Conservation (phyloP, 1,139 yeast species). For the Scheffersomyces illinoinensis region DNA sequence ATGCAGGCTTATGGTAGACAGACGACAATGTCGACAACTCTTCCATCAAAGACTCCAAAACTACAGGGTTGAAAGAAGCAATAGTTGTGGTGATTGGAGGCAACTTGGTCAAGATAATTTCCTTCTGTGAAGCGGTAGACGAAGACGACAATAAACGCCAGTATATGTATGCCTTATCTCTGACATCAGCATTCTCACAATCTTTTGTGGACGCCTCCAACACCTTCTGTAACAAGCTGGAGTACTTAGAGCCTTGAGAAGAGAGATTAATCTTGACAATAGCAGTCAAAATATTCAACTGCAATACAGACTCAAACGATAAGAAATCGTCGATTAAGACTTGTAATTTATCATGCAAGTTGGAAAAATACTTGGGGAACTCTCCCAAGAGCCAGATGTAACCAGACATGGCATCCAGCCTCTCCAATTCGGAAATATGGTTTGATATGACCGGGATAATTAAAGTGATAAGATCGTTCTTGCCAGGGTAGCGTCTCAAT, state of each 20-base stretch:
- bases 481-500: constrained; percentile 73
- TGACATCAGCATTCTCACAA: constrained; percentile 86
- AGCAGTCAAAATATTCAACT: constrained; percentile 73
- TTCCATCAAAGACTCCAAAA: constrained; percentile 65
- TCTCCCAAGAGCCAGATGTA: constrained; percentile 90
- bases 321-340: constrained; percentile 61
- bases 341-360: constrained; percentile 42
- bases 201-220: constrained; percentile 78
- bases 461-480: constrained; percentile 57
- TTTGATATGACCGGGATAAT: constrained; percentile 71
- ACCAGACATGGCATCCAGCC: constrained; percentile 68
- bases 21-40: constrained; percentile 87
- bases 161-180: constrained; percentile 92
- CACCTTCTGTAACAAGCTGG: constrained; percentile 63
- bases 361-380: constrained; percentile 73
- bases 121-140: constrained; percentile 42
- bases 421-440: constrained; percentile 58
- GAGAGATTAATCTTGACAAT: constrained; percentile 72
- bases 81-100: constrained; percentile 77
- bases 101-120: constrained; percentile 58
- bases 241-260: constrained; percentile 33
- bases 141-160: constrained; percentile 84
- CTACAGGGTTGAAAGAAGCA: constrained; percentile 65
- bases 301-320: constrained; percentile 75
- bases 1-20: constrained; percentile 83